phyloP scores from a whole-genome alignment of 2,329 filamentous ascomycete species.

The Dothiorella sarmentorum region DNA sequence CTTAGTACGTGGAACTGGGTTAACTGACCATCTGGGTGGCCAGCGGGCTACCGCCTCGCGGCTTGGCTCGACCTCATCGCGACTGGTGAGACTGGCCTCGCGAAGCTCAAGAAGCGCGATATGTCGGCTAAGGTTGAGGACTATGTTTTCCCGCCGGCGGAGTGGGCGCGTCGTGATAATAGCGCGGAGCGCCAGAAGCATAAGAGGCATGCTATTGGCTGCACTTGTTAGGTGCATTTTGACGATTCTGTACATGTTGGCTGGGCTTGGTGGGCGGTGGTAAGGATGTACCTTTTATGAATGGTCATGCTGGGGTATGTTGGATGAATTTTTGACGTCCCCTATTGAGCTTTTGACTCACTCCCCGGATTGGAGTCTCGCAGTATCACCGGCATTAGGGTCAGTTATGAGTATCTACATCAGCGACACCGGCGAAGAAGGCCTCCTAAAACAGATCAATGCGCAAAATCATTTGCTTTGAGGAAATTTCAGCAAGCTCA shows the following conservation, averaged over 20 bases:
- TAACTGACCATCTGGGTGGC: background rate
- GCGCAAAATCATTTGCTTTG: too few species aligned
- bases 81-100: slow-evolving; percentile 20
- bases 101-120: slow-evolving; percentile 8
- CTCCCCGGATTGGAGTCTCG: too few species aligned
- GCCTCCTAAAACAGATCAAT: too few species aligned
- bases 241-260: background rate
- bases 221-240: background rate
- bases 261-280: background rate
- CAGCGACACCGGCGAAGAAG: too few species aligned
- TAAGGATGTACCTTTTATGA: too few species aligned
- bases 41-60: slow-evolving; percentile 35
- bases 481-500: too few species aligned
- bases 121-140: background rate
- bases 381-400: too few species aligned
- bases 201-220: slow-evolving; percentile 15
- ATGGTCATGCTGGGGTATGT: too few species aligned
- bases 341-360: too few species aligned
- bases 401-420: too few species aligned
- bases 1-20: too few species aligned
- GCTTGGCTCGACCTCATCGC: slow-evolving; percentile 36
- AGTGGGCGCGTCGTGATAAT: background rate
- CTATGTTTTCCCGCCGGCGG: slow-evolving; percentile 9
- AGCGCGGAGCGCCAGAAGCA: slow-evolving; percentile 4
- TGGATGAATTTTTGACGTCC: too few species aligned